These are phyloP conservation scores for Plasmodium coatneyi DNA, from an alignment of 169 alveolate genomes.

Conservation along the genomic window DNA sequence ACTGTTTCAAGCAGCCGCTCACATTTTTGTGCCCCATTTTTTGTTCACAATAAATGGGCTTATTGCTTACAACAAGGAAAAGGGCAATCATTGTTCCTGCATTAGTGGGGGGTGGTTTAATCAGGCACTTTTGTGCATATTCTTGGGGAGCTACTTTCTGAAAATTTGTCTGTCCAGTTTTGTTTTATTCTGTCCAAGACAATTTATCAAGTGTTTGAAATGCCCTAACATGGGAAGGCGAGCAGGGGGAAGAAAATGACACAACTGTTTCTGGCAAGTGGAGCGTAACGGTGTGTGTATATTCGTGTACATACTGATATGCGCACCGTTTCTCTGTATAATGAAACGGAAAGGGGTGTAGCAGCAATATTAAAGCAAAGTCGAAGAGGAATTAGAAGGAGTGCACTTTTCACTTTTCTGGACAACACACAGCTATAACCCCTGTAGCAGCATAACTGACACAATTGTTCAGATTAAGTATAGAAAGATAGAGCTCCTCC, in stretches of 20 bases:
- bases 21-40: neutral
- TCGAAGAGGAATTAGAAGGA: neutral
- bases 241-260: neutral
- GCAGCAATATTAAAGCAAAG: neutral
- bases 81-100: neutral
- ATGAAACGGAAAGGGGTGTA: neutral
- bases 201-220: neutral
- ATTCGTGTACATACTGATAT: neutral
- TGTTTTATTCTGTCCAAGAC: neutral
- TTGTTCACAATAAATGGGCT: neutral
- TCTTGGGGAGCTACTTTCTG: neutral
- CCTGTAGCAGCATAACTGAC: neutral
- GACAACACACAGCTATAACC: neutral
- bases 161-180: slow-evolving; percentile 11
- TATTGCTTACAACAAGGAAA: neutral
- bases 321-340: neutral
- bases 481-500: neutral
- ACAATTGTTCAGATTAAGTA: neutral
- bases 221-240: neutral
- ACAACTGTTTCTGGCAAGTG: slow-evolving; percentile 4
- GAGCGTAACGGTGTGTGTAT: neutral
- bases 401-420: neutral
- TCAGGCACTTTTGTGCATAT: slow-evolving; percentile 47
- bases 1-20: neutral
- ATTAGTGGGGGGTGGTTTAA: slow-evolving; percentile 4